Evolutionary conservation across 768 basidiomycete species (phyloP).

Genomic region (Russula foetens): DNA sequence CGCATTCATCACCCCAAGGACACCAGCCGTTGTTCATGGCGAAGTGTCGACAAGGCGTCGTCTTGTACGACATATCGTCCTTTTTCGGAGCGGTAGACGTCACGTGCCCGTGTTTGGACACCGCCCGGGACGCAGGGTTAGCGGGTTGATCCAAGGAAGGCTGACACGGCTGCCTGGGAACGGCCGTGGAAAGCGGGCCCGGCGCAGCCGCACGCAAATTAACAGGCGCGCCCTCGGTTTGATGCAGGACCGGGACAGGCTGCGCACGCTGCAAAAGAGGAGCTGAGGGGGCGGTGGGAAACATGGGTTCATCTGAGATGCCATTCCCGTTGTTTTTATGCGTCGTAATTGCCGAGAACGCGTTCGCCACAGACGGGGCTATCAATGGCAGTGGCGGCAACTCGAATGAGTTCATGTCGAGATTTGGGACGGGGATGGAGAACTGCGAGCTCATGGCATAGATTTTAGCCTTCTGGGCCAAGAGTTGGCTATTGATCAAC

Average conservation of each 20-base stretch:
- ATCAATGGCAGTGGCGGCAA: not conserved
- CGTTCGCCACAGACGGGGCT: not conserved
- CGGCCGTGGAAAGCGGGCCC: not conserved
- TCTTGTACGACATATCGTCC: constrained; percentile 4
- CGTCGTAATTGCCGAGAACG: no score
- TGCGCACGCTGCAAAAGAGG: not conserved
- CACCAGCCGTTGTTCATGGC: constrained; percentile 7
- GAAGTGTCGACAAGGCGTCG: constrained; percentile 2
- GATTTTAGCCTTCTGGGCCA: constrained; percentile 1
- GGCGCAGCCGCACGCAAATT: not conserved
- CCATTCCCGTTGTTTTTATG: no score
- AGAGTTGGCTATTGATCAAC: not conserved
- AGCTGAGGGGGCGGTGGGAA: not conserved
- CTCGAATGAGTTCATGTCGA: not conserved
- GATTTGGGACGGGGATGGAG: constrained; percentile 4
- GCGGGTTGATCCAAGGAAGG: not conserved
- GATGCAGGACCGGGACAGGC: not conserved
- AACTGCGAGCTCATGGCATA: not conserved
- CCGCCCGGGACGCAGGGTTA: not conserved
- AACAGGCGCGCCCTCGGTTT: not conserved
- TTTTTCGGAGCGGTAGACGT: not conserved
- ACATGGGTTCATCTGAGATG: no score
- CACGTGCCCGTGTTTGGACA: not conserved
- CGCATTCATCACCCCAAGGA: constrained; percentile 3
- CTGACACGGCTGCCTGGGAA: not conserved